Percentiles rank a stretch among this genome's conserved stretches.
Evolutionary conservation across 768 basidiomycete species (phyloP).

Genomic region (Lenzites betulinus): DNA sequence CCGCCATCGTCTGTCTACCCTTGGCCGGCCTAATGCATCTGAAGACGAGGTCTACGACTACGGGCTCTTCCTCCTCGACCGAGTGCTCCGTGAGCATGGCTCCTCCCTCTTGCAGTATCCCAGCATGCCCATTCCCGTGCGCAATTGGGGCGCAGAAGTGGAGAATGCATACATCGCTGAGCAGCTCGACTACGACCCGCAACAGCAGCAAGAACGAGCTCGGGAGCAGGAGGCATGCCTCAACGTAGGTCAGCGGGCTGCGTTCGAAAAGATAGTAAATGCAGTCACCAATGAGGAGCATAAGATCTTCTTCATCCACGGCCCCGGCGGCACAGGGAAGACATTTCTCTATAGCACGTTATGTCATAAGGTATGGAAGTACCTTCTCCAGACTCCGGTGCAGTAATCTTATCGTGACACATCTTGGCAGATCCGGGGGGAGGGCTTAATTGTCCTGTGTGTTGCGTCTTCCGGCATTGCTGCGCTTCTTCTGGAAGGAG

Average conservation of each 20-base stretch:
- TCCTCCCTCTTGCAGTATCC: conserved; percentile 28
- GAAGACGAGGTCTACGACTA: conserved; percentile 41
- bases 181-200: conserved; percentile 34
- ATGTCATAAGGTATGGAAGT: conserved; percentile 6
- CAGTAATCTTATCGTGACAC: too few relatives aligned
- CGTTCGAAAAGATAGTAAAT: neutral
- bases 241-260: neutral
- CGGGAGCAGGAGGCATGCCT: neutral
- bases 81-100: conserved; percentile 28
- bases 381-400: too few relatives aligned
- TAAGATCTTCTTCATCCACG: neutral
- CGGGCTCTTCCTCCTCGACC: conserved; percentile 44
- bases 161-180: conserved; percentile 37
- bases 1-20: conserved; percentile 19
- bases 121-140: conserved; percentile 35
- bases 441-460: conserved; percentile 12
- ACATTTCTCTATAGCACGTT: conserved; percentile 25
- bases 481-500: conserved; percentile 44
- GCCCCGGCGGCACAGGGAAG: neutral
- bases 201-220: neutral
- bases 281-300: neutral
- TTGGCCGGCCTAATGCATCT: conserved; percentile 24
- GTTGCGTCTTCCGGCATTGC: conserved; percentile 42
- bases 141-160: conserved; percentile 28
- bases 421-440: conserved; percentile 27